phyloP scores from a whole-genome alignment of 768 basidiomycete species.

The Trametes elegans region DNA sequence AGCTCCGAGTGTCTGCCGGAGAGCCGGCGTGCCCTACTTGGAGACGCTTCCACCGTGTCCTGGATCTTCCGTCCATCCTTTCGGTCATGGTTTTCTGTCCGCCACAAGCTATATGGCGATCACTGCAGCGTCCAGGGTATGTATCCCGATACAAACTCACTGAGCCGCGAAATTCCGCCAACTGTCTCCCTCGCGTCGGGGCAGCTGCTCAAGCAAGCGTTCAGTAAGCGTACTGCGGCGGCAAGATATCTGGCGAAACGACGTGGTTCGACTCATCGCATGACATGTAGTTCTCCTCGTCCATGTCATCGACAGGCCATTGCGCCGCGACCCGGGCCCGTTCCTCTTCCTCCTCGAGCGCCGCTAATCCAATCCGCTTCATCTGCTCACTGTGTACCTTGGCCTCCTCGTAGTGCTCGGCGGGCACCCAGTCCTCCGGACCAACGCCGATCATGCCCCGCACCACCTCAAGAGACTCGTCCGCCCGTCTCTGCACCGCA shows the following conservation, averaged over 20 bases:
- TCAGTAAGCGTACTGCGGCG: too few species aligned
- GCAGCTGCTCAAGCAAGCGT: too few species aligned
- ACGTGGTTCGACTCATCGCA: too few species aligned
- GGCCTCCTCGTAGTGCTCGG: slow-evolving; percentile 40
- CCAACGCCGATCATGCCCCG: slow-evolving; percentile 33
- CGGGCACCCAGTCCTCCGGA: slow-evolving; percentile 44
- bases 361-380: slow-evolving; percentile 36
- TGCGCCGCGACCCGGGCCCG: slow-evolving; percentile 38
- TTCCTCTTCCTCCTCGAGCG: slow-evolving; percentile 33
- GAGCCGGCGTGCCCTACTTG: too few species aligned
- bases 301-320: slow-evolving; percentile 41
- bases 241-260: too few species aligned
- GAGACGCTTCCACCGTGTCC: too few species aligned
- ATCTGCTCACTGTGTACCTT: slow-evolving; percentile 32
- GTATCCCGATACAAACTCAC: too few species aligned
- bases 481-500: slow-evolving; percentile 30
- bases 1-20: too few species aligned
- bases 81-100: neutral
- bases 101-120: slow-evolving; percentile 38
- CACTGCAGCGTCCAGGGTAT: too few species aligned
- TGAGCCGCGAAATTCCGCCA: too few species aligned
- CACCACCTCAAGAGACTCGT: slow-evolving; percentile 30
- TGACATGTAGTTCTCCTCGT: neutral
- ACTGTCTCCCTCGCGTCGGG: too few species aligned
- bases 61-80: too few species aligned